Evolutionary conservation across 2,329 filamentous ascomycete genomes (phyloP).

Genomic region (Cladophialophora exuberans): DNA sequence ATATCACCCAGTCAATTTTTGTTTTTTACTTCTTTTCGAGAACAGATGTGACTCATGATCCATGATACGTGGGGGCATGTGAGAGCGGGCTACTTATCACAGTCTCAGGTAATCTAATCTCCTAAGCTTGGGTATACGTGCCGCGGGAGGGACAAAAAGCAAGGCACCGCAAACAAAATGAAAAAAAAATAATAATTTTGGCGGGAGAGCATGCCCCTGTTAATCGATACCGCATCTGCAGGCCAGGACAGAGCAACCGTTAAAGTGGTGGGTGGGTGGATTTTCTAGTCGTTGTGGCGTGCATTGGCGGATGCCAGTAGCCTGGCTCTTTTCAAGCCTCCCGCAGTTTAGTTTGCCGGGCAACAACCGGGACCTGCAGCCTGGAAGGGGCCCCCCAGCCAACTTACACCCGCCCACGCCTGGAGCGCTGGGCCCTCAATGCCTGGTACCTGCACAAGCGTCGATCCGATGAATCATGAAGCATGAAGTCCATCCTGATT

Average conservation of each 20-base stretch:
- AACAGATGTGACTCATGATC: too few relatives aligned
- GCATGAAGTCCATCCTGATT: too few relatives aligned
- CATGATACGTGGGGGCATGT: too few relatives aligned
- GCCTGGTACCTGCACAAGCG: slow-evolving; percentile 16
- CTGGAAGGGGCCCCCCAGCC: neutral
- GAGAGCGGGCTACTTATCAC: too few relatives aligned
- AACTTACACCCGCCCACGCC: neutral
- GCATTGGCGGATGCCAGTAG: slow-evolving; percentile 10
- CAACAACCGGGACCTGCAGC: too few relatives aligned
- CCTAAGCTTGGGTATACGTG: too few relatives aligned
- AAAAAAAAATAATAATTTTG: neutral
- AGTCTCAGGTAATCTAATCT: too few relatives aligned
- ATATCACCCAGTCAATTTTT: slow-evolving; percentile 1
- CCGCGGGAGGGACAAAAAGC: too few relatives aligned
- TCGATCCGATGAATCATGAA: slow-evolving; percentile 16
- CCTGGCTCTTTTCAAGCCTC: slow-evolving; percentile 2
- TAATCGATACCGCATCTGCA: slow-evolving; percentile 13
- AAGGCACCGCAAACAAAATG: neutral
- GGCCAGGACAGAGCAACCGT: neutral
- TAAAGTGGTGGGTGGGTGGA: slow-evolving; percentile 2
- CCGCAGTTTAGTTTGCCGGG: neutral
- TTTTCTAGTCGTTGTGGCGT: slow-evolving; percentile 6
- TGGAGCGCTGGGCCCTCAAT: neutral
- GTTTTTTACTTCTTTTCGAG: too few relatives aligned
- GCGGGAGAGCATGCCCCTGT: neutral